A percentile compares a stretch with the other conserved stretches of the same genome.
These are phyloP conservation scores for Avicennia marina DNA, from an alignment of 257 asterid species.

Conservation along the genomic window DNA sequence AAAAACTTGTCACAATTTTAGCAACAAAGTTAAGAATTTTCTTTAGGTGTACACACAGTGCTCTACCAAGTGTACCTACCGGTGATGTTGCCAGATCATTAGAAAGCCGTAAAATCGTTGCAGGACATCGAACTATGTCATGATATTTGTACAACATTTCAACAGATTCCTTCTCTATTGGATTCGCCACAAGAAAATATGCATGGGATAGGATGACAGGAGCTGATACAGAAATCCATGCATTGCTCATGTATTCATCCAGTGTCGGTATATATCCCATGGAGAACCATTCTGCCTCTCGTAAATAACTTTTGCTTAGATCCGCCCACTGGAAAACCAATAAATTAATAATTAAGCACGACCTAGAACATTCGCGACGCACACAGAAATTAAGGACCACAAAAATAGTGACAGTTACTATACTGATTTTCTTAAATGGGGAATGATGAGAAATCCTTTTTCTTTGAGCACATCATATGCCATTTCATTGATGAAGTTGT, in stretches of 20 bases:
- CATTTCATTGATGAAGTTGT: constrained; percentile 24
- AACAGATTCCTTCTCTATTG: constrained; percentile 25
- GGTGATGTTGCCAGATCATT: constrained; percentile 53
- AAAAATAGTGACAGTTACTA: neutral
- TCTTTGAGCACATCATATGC: constrained; percentile 34
- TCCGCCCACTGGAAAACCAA: constrained; percentile 33
- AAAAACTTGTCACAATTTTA: neutral
- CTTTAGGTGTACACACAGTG: neutral
- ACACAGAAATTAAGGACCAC: neutral
- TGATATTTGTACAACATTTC: constrained; percentile 19
- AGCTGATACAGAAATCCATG: constrained; percentile 41
- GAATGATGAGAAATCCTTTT: constrained; percentile 15
- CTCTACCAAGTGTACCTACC: constrained; percentile 12
- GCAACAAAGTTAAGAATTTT: neutral
- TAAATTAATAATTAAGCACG: no score
- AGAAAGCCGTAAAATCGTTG: constrained; percentile 28
- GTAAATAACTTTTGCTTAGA: constrained; percentile 18
- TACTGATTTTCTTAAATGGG: constrained; percentile 28
- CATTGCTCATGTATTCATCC: constrained; percentile 40
- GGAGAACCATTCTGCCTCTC: constrained; percentile 39
- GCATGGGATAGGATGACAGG: constrained; percentile 30
- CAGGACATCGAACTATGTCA: constrained; percentile 25
- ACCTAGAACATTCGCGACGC: neutral
- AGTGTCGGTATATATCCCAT: constrained; percentile 24
- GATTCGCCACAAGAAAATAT: constrained; percentile 30